Conservation (phyloP, 176 grass and related monocot species). For the maize (Zea mays) region DNA sequence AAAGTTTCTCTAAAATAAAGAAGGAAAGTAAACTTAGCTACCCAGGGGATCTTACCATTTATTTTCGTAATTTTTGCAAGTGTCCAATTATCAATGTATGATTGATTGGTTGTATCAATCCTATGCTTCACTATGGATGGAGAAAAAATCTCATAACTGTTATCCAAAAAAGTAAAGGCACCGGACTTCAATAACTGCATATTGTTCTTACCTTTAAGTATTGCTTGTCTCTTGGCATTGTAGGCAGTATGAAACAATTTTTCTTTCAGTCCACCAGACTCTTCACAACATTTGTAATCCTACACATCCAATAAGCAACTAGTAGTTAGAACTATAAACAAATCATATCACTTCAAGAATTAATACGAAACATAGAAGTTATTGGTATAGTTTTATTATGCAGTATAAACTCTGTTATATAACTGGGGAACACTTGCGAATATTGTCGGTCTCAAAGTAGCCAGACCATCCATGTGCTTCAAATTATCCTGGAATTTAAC, state of each 20-base stretch:
- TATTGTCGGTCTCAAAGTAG: too few relatives aligned
- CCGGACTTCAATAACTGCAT: conserved; percentile 15
- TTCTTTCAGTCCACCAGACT: conserved; percentile 76
- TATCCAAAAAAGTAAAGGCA: conserved; percentile 9
- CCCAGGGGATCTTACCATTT: too few relatives aligned
- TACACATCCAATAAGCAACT: conserved; percentile 35
- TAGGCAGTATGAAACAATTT: conserved; percentile 53
- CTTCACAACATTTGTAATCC: conserved; percentile 92
- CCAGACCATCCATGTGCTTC: too few relatives aligned
- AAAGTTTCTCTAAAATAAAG: too few relatives aligned
- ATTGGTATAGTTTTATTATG: too few relatives aligned
- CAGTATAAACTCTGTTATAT: too few relatives aligned
- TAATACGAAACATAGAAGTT: too few relatives aligned
- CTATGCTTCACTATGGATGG: conserved; percentile 14
- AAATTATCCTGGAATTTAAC: conserved; percentile 79
- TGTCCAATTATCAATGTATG: too few relatives aligned
- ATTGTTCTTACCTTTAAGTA: conserved; percentile 54
- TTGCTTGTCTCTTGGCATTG: conserved; percentile 68
- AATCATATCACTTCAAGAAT: too few relatives aligned
- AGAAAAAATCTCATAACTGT: conserved; percentile 6
- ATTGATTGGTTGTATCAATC: background rate
- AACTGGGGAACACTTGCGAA: too few relatives aligned
- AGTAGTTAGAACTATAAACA: conserved; percentile 16
- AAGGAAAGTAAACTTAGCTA: too few relatives aligned
- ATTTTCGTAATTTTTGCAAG: too few relatives aligned